These are phyloP conservation scores for Luvunga scandens DNA, from an alignment of 345 rosid genomes.

Conservation along the genomic window DNA sequence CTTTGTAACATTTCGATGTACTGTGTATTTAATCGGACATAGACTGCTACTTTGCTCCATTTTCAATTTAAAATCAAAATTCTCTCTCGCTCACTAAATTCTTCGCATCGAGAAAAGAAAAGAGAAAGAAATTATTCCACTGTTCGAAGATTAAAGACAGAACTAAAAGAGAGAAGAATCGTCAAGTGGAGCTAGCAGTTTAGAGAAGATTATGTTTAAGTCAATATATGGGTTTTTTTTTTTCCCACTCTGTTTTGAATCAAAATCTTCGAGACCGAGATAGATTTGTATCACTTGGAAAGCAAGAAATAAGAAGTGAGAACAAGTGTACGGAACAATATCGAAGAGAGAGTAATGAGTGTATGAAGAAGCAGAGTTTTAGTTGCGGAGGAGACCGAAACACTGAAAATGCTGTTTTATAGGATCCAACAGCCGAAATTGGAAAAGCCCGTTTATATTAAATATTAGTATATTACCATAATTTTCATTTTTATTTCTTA, in stretches of 20 bases:
- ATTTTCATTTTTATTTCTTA: too few species aligned
- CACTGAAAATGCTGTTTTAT: conserved; percentile 51
- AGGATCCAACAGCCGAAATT: conserved; percentile 54
- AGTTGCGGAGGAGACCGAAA: conserved; percentile 21
- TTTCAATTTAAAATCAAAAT: background rate
- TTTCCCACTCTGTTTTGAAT: too few species aligned
- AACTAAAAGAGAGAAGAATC: conserved; percentile 5
- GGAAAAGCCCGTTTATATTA: conserved; percentile 10
- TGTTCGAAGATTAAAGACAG: background rate
- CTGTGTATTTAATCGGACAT: conserved; percentile 64
- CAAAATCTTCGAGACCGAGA: background rate
- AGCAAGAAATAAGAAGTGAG: background rate
- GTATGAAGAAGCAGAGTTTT: conserved; percentile 16
- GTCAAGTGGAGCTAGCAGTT: conserved; percentile 21
- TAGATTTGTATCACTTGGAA: background rate
- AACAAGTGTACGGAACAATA: background rate
- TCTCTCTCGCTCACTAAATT: background rate
- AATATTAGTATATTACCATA: background rate
- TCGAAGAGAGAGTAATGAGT: background rate
- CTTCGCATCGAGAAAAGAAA: conserved; percentile 19
- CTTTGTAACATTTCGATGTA: conserved; percentile 50
- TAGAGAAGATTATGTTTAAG: background rate
- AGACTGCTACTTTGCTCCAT: conserved; percentile 43
- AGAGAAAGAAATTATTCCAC: background rate
- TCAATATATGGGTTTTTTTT: background rate